Evolutionary conservation across 768 basidiomycete species (phyloP).

Genomic region (Termitomyces sp.): DNA sequence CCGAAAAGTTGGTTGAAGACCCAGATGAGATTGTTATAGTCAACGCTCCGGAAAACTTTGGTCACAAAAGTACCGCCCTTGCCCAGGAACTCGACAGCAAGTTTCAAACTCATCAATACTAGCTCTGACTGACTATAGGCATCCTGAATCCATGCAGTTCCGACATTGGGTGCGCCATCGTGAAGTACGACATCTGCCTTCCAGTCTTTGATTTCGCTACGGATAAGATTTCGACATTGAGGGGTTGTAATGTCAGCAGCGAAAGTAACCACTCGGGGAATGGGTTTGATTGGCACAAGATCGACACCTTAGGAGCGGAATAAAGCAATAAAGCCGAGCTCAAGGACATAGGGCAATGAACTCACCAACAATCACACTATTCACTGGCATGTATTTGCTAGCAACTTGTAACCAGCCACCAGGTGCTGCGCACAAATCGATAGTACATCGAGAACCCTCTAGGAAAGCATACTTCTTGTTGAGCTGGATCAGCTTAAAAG

Average conservation of each 20-base stretch:
- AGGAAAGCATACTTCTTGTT: constrained; percentile 98
- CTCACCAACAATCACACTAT: constrained; percentile 88
- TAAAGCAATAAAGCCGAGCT: neutral
- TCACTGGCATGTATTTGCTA: constrained; percentile 94
- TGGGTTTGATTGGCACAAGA: constrained; percentile 92
- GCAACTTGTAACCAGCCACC: constrained; percentile 99
- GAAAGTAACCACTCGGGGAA: constrained; percentile 90
- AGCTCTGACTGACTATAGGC: constrained; percentile 97
- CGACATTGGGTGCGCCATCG: constrained; percentile 99
- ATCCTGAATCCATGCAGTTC: constrained; percentile 98
- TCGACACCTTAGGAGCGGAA: constrained; percentile 69
- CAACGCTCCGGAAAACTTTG: constrained; percentile 96
- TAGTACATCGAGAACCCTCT: constrained; percentile 85
- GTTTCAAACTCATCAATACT: constrained; percentile 90
- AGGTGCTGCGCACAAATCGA: constrained; percentile 97
- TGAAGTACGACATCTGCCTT: constrained; percentile 98
- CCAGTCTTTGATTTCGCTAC: constrained; percentile 94
- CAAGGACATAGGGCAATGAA: constrained; percentile 5
- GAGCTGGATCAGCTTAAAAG: constrained; percentile 97
- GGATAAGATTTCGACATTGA: constrained; percentile 84
- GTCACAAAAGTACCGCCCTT: constrained; percentile 97
- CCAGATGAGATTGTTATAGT: constrained; percentile 99
- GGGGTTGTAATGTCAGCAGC: constrained; percentile 92
- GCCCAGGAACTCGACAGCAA: constrained; percentile 90
- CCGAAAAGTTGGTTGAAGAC: constrained; percentile 96